Evolutionary conservation across 352 stramenopile species (phyloP).

Genomic region (Globisporangium iwayamae): DNA sequence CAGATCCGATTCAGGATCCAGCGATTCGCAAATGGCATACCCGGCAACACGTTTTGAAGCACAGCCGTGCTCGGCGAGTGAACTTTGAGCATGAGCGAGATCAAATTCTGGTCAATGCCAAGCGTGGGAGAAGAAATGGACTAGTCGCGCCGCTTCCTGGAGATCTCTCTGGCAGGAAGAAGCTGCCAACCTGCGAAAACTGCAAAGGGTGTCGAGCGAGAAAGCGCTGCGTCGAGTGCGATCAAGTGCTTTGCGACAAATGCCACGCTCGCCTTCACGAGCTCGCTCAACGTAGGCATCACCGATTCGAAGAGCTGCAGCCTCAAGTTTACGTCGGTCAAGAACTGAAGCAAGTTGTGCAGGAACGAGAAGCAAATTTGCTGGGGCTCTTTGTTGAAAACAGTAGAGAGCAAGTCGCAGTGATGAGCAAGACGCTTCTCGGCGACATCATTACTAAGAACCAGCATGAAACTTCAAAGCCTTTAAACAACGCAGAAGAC

Average conservation of each 20-base stretch:
- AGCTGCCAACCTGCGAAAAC: conserved; percentile 50
- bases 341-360: conserved; percentile 17
- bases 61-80: conserved; percentile 19
- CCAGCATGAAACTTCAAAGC: not conserved
- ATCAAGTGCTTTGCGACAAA: conserved; percentile 58
- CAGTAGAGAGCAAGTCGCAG: conserved; percentile 26
- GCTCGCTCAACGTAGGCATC: conserved; percentile 41
- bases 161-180: conserved; percentile 28
- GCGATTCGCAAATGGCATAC: conserved; percentile 33
- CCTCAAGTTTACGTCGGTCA: conserved; percentile 26
- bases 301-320: conserved; percentile 42
- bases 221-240: conserved; percentile 49
- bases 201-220: conserved; percentile 38
- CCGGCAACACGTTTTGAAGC: conserved; percentile 33
- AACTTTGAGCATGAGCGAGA: conserved; percentile 43
- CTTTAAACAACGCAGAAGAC: conserved; percentile 14
- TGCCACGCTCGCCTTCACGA: conserved; percentile 61
- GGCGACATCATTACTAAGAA: not conserved
- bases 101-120: conserved; percentile 30
- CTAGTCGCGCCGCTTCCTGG: conserved; percentile 49
- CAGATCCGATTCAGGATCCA: conserved; percentile 14
- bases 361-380: conserved; percentile 28
- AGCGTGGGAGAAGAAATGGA: conserved; percentile 45
- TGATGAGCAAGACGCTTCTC: conserved; percentile 27
- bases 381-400: conserved; percentile 20